phyloP scores from a whole-genome alignment of 306 rosid genomes.

The Lathyrus tuberosus region DNA sequence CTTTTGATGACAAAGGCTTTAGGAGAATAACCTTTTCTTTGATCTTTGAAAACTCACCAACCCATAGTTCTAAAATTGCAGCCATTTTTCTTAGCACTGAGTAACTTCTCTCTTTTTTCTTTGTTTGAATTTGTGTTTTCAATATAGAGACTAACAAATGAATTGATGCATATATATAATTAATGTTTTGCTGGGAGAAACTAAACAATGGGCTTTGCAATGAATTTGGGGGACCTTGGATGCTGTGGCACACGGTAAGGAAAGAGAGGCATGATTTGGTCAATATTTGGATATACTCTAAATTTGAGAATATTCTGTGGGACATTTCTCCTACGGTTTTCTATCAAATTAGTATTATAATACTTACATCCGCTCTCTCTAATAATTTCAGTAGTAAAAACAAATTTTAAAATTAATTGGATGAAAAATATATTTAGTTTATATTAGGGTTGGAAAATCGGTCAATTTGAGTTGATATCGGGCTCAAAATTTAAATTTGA shows the following conservation, averaged over 20 bases:
- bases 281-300: conserved; percentile 24
- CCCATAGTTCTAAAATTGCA: conserved; percentile 67
- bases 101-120: neutral
- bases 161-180: neutral
- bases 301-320: conserved; percentile 47
- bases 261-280: neutral
- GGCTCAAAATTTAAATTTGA: too few species aligned
- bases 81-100: conserved; percentile 51
- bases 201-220: conserved; percentile 26
- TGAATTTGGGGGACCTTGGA: conserved; percentile 24
- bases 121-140: neutral
- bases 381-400: too few species aligned
- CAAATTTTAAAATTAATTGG: too few species aligned
- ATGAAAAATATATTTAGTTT: too few species aligned
- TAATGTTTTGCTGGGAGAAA: neutral
- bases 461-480: too few species aligned
- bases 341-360: too few species aligned
- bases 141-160: neutral
- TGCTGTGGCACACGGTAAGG: conserved; percentile 50
- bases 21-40: conserved; percentile 50
- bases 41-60: conserved; percentile 67
- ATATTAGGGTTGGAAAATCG: too few species aligned
- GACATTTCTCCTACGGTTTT: conserved; percentile 8
- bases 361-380: too few species aligned
- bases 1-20: conserved; percentile 36